Evolutionary conservation across 164 flowering plant species (phyloP).

Genomic region (Hamamelis virginiana): DNA sequence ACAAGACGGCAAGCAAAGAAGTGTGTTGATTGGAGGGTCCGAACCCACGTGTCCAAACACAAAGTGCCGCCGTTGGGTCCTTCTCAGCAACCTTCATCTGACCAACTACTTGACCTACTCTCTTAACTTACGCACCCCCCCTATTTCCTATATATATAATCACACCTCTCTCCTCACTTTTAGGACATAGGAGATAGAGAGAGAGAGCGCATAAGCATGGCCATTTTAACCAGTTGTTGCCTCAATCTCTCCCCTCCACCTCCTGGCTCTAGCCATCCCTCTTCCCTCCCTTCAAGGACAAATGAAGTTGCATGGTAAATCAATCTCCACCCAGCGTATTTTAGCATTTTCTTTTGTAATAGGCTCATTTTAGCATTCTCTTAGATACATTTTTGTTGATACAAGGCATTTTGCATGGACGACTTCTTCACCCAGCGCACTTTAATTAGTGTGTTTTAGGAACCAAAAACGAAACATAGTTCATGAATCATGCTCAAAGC

Average conservation of each 20-base stretch:
- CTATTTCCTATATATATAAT: background rate
- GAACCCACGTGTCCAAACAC: slow-evolving; percentile 7
- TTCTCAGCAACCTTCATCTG: background rate
- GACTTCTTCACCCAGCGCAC: too few species aligned
- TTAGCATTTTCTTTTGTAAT: too few species aligned
- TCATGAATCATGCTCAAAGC: too few species aligned
- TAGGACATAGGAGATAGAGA: background rate
- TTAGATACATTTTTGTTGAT: too few species aligned
- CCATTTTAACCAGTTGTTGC: slow-evolving; percentile 18
- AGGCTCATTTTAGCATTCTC: too few species aligned
- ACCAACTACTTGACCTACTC: background rate
- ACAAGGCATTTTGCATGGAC: too few species aligned
- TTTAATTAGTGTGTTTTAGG: too few species aligned
- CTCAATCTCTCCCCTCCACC: slow-evolving; percentile 21
- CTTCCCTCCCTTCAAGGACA: background rate
- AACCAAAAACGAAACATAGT: too few species aligned
- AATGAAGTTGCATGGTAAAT: slow-evolving; percentile 16
- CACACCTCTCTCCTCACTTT: background rate
- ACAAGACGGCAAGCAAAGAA: slow-evolving; percentile 10
- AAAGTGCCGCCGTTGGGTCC: background rate
- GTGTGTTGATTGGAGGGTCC: slow-evolving; percentile 4
- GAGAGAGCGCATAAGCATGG: slow-evolving; percentile 10
- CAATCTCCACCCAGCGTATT: background rate
- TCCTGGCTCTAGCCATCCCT: background rate
- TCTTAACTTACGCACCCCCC: background rate